These are phyloP conservation scores for Arthromyces matolae DNA, from an alignment of 768 basidiomycete genomes.

Conservation along the genomic window DNA sequence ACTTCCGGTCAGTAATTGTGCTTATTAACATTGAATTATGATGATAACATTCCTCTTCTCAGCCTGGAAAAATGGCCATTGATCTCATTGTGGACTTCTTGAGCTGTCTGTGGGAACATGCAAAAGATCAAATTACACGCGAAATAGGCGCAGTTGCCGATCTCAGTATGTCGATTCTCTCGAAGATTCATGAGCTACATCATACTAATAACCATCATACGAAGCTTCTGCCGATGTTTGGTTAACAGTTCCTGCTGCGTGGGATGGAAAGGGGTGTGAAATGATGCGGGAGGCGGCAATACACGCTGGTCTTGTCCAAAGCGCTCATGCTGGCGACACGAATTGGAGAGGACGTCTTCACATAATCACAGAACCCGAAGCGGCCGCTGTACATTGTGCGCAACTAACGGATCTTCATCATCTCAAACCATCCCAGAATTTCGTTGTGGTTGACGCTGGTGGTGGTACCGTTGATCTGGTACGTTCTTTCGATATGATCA, in stretches of 20 bases:
- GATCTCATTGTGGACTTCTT: conserved; percentile 85
- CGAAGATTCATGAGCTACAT: conserved; percentile 1
- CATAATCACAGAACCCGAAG: conserved; percentile 82
- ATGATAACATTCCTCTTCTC: conserved; percentile 14
- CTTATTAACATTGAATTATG: background rate
- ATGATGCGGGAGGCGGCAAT: conserved; percentile 87
- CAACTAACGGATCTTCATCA: conserved; percentile 78
- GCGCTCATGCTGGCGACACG: conserved; percentile 62
- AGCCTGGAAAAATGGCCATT: conserved; percentile 73
- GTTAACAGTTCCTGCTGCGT: conserved; percentile 86
- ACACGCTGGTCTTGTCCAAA: conserved; percentile 73
- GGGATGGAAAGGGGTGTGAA: conserved; percentile 83
- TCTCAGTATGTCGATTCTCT: conserved; percentile 62
- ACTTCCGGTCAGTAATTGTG: conserved; percentile 57
- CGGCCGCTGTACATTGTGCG: conserved; percentile 89
- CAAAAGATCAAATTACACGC: conserved; percentile 80
- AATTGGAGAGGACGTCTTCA: conserved; percentile 77
- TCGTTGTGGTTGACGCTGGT: conserved; percentile 90
- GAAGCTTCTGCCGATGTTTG: conserved; percentile 81
- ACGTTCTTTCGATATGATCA: conserved; percentile 10
- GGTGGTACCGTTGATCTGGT: conserved; percentile 65
- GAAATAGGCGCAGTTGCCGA: conserved; percentile 86
- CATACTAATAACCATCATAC: conserved; percentile 11
- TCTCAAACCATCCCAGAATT: conserved; percentile 75
- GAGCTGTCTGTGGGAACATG: conserved; percentile 81